Evolutionary conservation across 306 rosid genomes (phyloP).

Genomic region (Arachis hypogaea): DNA sequence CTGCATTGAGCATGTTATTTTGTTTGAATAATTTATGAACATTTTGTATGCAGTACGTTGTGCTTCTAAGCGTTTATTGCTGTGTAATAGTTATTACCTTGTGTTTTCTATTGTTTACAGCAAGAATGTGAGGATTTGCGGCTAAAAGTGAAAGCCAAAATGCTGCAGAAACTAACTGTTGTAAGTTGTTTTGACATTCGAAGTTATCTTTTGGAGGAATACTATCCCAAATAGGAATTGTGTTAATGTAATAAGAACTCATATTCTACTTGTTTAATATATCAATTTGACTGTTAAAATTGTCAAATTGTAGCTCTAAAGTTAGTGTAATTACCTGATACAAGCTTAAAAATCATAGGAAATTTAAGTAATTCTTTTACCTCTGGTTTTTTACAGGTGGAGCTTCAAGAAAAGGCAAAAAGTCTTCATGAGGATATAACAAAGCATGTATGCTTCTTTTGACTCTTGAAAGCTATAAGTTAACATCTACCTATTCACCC

Average conservation of each 20-base stretch:
- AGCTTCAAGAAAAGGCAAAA: constrained; percentile 68
- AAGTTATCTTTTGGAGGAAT: background rate
- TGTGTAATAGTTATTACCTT: constrained; percentile 21
- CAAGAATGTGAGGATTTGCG: constrained; percentile 67
- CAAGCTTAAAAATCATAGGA: background rate
- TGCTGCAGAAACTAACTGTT: constrained; percentile 51
- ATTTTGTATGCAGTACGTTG: constrained; percentile 6
- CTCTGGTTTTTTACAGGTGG: constrained; percentile 51
- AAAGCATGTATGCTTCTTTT: constrained; percentile 57
- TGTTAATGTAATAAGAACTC: constrained; percentile 6
- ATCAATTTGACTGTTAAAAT: constrained; percentile 14
- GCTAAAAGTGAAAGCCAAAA: constrained; percentile 49
- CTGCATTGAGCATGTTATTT: constrained; percentile 21
- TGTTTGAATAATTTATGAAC: constrained; percentile 23
- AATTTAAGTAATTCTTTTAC: background rate
- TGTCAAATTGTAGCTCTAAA: background rate
- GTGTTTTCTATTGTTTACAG: constrained; percentile 49
- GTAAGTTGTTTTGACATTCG: constrained; percentile 55
- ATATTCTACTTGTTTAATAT: constrained; percentile 10
- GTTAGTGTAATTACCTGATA: background rate
- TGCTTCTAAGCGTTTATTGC: background rate
- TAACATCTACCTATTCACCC: no score
- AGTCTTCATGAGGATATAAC: constrained; percentile 63
- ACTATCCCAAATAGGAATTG: constrained; percentile 6
- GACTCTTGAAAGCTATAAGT: background rate